Percentiles rank a stretch among this genome's conserved stretches.
Evolutionary conservation across 805 yeast genomes (phyloP).

Genomic region (Jamesozyma jinghongensis): DNA sequence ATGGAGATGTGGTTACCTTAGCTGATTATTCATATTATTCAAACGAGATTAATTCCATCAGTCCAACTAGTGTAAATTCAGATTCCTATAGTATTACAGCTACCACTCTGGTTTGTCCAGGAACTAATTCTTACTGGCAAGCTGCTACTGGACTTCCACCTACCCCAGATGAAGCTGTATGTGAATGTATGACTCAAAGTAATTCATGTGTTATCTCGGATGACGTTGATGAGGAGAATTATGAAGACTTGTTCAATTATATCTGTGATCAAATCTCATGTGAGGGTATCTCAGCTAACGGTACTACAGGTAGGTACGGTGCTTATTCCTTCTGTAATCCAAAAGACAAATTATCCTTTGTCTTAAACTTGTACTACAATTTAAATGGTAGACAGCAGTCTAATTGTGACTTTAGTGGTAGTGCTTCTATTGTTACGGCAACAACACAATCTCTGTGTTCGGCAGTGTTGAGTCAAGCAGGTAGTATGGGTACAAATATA

Average conservation of each 20-base stretch:
- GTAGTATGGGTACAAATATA: constrained; percentile 62
- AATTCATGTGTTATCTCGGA: constrained; percentile 52
- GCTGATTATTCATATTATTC: constrained; percentile 56
- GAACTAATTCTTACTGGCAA: constrained; percentile 47
- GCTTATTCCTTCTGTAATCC: constrained; percentile 62
- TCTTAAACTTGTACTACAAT: constrained; percentile 55
- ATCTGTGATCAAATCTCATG: constrained; percentile 54
- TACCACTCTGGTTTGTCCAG: constrained; percentile 53
- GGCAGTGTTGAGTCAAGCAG: constrained; percentile 54
- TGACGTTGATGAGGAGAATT: constrained; percentile 46
- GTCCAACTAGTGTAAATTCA: constrained; percentile 43
- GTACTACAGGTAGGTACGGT: constrained; percentile 61
- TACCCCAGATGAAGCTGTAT: constrained; percentile 56
- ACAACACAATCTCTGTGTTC: constrained; percentile 47
- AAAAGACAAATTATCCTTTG: constrained; percentile 56
- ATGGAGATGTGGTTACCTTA: constrained; percentile 46
- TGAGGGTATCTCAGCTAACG: constrained; percentile 52
- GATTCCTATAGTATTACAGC: constrained; percentile 34
- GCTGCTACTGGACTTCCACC: constrained; percentile 70
- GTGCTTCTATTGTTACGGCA: constrained; percentile 45
- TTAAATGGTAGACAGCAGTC: constrained; percentile 34
- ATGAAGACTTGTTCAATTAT: constrained; percentile 46
- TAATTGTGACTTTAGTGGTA: constrained; percentile 64
- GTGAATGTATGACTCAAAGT: constrained; percentile 53
- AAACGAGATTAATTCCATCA: constrained; percentile 43